Base-by-base conservation (phyloP, 306 rosid species). In the Begonia fuchsioides region DNA sequence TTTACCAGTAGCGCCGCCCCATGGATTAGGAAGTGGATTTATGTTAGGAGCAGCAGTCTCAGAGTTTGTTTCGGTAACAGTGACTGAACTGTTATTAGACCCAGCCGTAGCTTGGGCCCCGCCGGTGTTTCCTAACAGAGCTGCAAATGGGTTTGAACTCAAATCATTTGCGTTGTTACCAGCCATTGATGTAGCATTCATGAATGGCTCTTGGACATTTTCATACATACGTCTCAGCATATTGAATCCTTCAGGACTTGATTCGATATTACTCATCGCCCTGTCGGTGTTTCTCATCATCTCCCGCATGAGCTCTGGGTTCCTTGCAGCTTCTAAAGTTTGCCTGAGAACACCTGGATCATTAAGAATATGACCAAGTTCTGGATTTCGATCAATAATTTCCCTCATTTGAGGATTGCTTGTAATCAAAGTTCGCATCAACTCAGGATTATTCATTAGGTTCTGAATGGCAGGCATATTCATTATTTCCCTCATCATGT, bases 211-310 rank as follows among this genome's bases (percentile, higher is more conserved):
- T 70, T 77, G 85, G 52, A 77, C 77, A 53, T 77, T 77, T 66
- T 77, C 85, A 62, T 77, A 74, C 85, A 77, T 77, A 26, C 85
- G 77, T 53, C 85, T 70, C 39, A 77, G 80, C 85, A 77, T 77
- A 61, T 77, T 77, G 53, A 77, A 77, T 17, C 85, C 85, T 71
- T 77, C 85, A 3, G 85, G 85, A n/a, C 80, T 70, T 32, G 85
- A 58, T 52, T 77, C 85, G 50, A 77, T 77, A 51, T 77, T 77
- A 52, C 85, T 77, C 85, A 77, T 77, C 3, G 85, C 85, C 58
- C 85, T 67, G 57, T 77, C 85, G 18, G 85, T 70, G 64, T 77
- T 77, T 47, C 85, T 69, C 85, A 77, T 77, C 80, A 77, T 77
- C 62, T 77, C 85, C 32, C 85, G 79, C 85, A 77, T 77, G 51